Percentiles rank a stretch among this genome's conserved stretches.
These are phyloP conservation scores for Aureobasidium lini DNA, from an alignment of 2,329 filamentous ascomycete genomes.

Conservation along the genomic window DNA sequence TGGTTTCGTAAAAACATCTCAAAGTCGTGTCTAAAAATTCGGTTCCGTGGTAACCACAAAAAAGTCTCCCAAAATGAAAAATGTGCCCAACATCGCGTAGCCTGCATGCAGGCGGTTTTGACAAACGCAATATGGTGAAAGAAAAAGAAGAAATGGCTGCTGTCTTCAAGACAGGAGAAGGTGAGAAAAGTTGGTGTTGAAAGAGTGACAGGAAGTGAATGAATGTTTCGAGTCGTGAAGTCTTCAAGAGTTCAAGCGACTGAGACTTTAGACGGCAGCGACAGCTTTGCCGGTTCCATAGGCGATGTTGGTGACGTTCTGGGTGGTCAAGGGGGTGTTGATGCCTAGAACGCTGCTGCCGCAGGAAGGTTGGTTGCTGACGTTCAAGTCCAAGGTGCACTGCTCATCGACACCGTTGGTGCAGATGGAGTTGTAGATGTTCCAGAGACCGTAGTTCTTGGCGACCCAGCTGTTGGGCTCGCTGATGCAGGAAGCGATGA, in stretches of 20 bases:
- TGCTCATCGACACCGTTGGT: conserved; percentile 24
- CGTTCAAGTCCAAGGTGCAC: conserved; percentile 23
- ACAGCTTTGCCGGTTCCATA: conserved; percentile 21
- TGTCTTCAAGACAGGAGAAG: conserved; percentile 10
- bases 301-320: conserved; percentile 21
- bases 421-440: conserved; percentile 43
- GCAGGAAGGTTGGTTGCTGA: conserved; percentile 25
- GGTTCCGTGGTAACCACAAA: not conserved
- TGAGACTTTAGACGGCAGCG: conserved; percentile 2
- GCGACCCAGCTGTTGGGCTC: conserved; percentile 43
- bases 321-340: conserved; percentile 18
- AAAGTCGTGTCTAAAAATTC: conserved; percentile 1
- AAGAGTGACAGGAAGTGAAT: conserved; percentile 9
- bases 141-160: not conserved
- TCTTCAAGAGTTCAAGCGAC: not conserved
- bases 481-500: conserved; percentile 31
- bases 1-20: conserved; percentile 1
- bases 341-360: conserved; percentile 20
- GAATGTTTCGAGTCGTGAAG: not conserved
- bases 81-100: not conserved
- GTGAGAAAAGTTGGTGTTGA: not conserved
- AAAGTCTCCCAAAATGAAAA: not conserved
- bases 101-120: conserved; percentile 4
- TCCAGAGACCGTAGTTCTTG: conserved; percentile 42
- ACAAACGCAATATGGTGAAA: not conserved